phyloP scores from a whole-genome alignment of 2,329 filamentous ascomycete species.

The Aureobasidium lini region DNA sequence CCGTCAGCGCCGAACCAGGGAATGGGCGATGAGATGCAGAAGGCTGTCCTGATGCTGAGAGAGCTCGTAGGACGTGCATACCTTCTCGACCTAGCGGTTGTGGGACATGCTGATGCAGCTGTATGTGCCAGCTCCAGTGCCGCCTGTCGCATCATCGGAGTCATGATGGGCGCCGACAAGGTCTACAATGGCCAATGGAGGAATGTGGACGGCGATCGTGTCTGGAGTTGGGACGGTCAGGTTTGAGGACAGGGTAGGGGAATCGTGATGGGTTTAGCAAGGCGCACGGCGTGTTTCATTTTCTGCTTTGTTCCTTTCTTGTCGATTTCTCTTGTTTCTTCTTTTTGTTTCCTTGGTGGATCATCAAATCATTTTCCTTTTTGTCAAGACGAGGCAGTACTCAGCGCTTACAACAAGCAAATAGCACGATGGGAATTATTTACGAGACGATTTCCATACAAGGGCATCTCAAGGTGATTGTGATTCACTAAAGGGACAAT shows the following conservation, averaged over 20 bases:
- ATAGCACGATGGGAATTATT: no score
- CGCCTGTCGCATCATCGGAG: constrained; percentile 63
- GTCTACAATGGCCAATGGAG: constrained; percentile 58
- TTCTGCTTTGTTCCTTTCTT: constrained; percentile 3
- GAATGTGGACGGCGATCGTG: constrained; percentile 64
- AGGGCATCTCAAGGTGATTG: no score
- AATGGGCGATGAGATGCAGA: constrained; percentile 24
- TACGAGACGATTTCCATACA: no score
- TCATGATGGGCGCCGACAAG: constrained; percentile 81
- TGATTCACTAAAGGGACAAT: no score
- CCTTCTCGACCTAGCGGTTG: constrained; percentile 69
- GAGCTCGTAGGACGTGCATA: constrained; percentile 74
- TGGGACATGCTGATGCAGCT: constrained; percentile 59
- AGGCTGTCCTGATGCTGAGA: constrained; percentile 55
- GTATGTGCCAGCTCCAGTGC: constrained; percentile 68
- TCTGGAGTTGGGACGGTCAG: constrained; percentile 29
- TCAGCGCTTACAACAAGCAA: background rate
- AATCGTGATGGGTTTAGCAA: constrained; percentile 4
- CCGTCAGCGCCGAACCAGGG: constrained; percentile 19
- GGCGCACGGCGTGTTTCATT: constrained; percentile 10
- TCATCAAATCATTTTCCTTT: background rate
- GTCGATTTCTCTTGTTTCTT: background rate
- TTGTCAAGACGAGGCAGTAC: background rate
- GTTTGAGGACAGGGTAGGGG: constrained; percentile 1
- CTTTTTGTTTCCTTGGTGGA: background rate